Base-by-base conservation (phyloP, 2,329 filamentous ascomycete genomes). In the Podosphaera xanthii region DNA sequence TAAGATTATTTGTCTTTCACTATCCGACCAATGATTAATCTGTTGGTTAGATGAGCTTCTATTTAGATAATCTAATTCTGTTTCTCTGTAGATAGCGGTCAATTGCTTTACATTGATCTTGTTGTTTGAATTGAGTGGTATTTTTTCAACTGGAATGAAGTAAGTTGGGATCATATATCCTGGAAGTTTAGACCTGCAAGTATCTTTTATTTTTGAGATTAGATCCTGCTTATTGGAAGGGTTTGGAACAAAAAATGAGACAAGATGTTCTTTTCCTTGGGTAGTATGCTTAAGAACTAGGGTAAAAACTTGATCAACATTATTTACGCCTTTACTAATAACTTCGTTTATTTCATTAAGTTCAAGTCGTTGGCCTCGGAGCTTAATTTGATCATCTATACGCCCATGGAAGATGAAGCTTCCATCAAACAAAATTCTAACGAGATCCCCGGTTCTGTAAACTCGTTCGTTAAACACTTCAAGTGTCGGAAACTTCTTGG, bases 151-250 rank as follows among this genome's bases (percentile, higher is more conserved):
- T 2, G 78, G 78, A 33, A 95, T 73, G 60, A 94, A 81, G 66
- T 92, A 87, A 0, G 87, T 90, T 0, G 90, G 91, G 1, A 96
- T 79, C 90, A 96, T 96, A 69, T 96, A 96, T 0, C 77, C 78
- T 0, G 90, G 86, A 2, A 96, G 76, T 31, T 75, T 80, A 1
- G 78, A 73, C 40, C 78, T 77, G 64, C 89, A 95, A n/a, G 80
- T 78, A 33, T 77, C 72, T 63, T 76, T 76, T 4, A 82, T 78
- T 2, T 69, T 68, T 0, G 67, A 69, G 6, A 76, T 70, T 2
- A 82, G 65, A 12, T 44, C 2, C 12, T 53, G 50, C 2, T 68
- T 22, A 14, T 53, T 6, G 8, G 54, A 40, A 2, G 67, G 67
- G 3, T 73, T 71, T 3, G 54, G n/a, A 7, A 81, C 72, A 35